Evolutionary conservation across 768 basidiomycete genomes (phyloP), one percentile per base, ranked within the genome.

Genomic region (Leccinellum rugosiceps): DNA sequence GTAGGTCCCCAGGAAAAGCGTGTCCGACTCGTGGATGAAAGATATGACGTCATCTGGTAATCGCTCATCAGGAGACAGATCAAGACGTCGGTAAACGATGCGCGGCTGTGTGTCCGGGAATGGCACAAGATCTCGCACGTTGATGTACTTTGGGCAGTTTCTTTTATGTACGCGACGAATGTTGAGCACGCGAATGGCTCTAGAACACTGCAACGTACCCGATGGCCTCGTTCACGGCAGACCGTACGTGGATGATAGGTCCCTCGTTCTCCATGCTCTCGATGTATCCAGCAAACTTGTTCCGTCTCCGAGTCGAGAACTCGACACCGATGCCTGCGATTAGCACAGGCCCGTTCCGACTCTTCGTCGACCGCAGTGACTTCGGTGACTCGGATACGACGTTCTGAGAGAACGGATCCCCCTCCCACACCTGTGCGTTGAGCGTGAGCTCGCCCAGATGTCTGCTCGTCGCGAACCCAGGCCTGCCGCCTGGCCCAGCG

Each of bases 131-230:
- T 83, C 76, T 13, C 84, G 80, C 38, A 80, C 65, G 50, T 78
- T 84, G 63, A 87, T 87, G 57, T 88, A 88, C 63, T 87, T 88
- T 11, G 86, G 86, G 64, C 85, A 87, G 56, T 86, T 86, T 46
- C 86, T 86, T 47, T n/a, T 11, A 31, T 15, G 41, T 19, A 13
- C 19, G 50, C 5, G 13, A 35, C 30, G 9, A 4, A 26, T 8
- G 8, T 19, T 15, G 23, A 38, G 34, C 2, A 44, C 51, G 8
- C 26, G 44, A 14, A 7, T 30, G 26, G 38, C 30, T 26, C 47
- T 30, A 21, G n/a, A 30, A 32, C 7, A 75, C 5, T 19, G 41
- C 19, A 43, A 21, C 79, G 30, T 62, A 85, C 85, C 84, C 85
- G 21, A 87, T 70, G 6, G 86, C 80, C 59, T 87, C 73, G 61